These are phyloP conservation scores for Williopsis jadinii DNA, from an alignment of 1,139 yeast species.

Conservation along the genomic window DNA sequence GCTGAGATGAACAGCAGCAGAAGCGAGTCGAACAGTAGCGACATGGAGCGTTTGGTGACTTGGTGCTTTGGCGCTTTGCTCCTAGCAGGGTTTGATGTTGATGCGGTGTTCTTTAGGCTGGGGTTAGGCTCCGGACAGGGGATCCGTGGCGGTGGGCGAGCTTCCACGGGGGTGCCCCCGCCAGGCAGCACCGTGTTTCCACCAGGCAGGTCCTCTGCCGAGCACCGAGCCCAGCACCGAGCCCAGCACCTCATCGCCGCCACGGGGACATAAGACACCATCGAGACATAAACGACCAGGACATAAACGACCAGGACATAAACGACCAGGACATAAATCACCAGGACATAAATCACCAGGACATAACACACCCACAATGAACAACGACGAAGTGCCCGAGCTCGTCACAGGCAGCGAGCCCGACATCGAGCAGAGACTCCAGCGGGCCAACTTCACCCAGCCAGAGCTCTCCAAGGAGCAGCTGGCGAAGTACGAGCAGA, in stretches of 20 bases:
- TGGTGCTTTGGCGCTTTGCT: not conserved
- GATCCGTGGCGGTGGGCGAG: too few species aligned
- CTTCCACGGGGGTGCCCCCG: too few species aligned
- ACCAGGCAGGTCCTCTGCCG: too few species aligned
- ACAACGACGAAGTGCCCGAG: slow-evolving; percentile 17
- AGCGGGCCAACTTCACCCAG: slow-evolving; percentile 11
- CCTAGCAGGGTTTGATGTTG: not conserved
- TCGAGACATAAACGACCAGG: too few species aligned
- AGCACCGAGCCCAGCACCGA: too few species aligned
- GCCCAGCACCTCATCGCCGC: too few species aligned
- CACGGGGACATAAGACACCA: too few species aligned
- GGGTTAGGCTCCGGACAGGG: not conserved
- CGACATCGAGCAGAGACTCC: slow-evolving; percentile 13
- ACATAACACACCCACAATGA: too few species aligned
- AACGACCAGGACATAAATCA: too few species aligned
- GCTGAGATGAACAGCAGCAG: slow-evolving; percentile 30
- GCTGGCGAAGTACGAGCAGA: slow-evolving; percentile 12
- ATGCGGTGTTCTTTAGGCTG: not conserved
- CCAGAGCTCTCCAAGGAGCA: slow-evolving; percentile 14
- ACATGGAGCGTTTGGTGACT: slow-evolving; percentile 5
- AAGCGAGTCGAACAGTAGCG: slow-evolving; percentile 15
- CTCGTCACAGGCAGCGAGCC: slow-evolving; percentile 22
- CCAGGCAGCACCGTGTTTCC: too few species aligned
- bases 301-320: too few species aligned
- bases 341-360: too few species aligned